Evolutionary conservation across 1,284 basidiomycete species (phyloP).

Genomic region (Tremellales sp.): DNA sequence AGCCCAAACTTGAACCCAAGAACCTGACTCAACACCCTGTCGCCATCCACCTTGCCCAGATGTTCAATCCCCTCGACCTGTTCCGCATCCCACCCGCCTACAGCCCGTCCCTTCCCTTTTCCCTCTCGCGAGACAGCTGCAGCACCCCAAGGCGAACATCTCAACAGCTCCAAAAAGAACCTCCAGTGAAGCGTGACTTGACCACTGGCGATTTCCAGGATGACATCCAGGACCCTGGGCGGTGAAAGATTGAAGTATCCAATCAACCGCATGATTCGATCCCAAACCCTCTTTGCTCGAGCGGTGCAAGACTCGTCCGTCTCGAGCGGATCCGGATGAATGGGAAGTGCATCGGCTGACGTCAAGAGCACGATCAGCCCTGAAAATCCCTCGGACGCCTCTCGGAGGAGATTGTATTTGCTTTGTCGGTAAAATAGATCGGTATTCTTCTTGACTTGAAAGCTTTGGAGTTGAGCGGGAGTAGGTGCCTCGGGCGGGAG

Average conservation of each 20-base stretch:
- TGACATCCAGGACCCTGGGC: slow-evolving; percentile 86
- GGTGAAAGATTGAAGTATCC: slow-evolving; percentile 97
- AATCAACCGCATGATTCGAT: slow-evolving; percentile 78
- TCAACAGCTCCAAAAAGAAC: slow-evolving; percentile 87
- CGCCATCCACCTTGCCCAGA: slow-evolving; percentile 49
- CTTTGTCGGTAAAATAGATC: slow-evolving; percentile 80
- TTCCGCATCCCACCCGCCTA: slow-evolving; percentile 24
- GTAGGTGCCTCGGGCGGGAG: slow-evolving; percentile 34
- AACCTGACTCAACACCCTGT: slow-evolving; percentile 73
- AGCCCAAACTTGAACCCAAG: slow-evolving; percentile 92
- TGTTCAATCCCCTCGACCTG: slow-evolving; percentile 21
- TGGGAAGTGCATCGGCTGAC: slow-evolving; percentile 54
- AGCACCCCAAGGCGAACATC: slow-evolving; percentile 72
- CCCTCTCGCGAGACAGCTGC: slow-evolving; percentile 9
- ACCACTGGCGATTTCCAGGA: slow-evolving; percentile 83
- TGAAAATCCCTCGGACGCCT: slow-evolving; percentile 96
- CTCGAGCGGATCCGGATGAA: slow-evolving; percentile 11
- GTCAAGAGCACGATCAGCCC: slow-evolving; percentile 80
- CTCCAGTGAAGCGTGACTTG: slow-evolving; percentile 77
- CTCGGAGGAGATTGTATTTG: slow-evolving; percentile 95
- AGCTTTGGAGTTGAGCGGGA: slow-evolving; percentile 24
- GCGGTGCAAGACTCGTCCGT: slow-evolving; percentile 42
- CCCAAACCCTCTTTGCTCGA: slow-evolving; percentile 73
- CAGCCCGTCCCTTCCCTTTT: slow-evolving; percentile 32
- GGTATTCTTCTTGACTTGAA: slow-evolving; percentile 35